A percentile compares a stretch with the other conserved stretches of the same genome.
phyloP scores from a whole-genome alignment of 2,329 filamentous ascomycete genomes.

The Penicillium sp. region DNA sequence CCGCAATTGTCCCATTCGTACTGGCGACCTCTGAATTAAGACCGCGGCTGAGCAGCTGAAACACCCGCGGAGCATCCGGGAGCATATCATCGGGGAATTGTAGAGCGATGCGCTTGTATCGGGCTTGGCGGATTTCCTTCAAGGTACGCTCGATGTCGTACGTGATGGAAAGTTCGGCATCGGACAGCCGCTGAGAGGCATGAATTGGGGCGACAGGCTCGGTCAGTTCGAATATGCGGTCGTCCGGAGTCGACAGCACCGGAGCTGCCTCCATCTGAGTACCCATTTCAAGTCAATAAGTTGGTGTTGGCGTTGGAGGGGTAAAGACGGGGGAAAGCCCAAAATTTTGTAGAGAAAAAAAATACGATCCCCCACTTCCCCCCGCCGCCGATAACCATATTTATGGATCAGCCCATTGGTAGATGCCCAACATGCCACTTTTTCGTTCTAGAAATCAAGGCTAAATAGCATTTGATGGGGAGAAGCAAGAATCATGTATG shows the following conservation, averaged over 20 bases:
- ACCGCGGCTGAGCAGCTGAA: slow-evolving; percentile 61
- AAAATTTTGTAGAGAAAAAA: slow-evolving; percentile 20
- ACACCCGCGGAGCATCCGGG: slow-evolving; percentile 77
- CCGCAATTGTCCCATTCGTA: slow-evolving; percentile 13
- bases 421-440: slow-evolving; percentile 2
- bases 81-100: slow-evolving; percentile 97
- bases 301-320: slow-evolving; percentile 6
- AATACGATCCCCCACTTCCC: slow-evolving; percentile 30
- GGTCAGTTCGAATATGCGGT: slow-evolving; percentile 59
- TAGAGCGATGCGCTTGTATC: slow-evolving; percentile 77
- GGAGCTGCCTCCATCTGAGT: slow-evolving; percentile 49
- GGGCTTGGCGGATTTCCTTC: slow-evolving; percentile 67
- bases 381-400: slow-evolving; percentile 29
- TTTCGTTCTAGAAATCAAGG: neutral
- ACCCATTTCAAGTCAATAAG: slow-evolving; percentile 22
- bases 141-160: slow-evolving; percentile 87
- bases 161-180: slow-evolving; percentile 70
- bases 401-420: slow-evolving; percentile 21
- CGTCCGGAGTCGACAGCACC: slow-evolving; percentile 63
- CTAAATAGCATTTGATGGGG: neutral
- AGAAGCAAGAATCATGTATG: neutral
- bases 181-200: slow-evolving; percentile 44
- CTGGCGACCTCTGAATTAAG: slow-evolving; percentile 37
- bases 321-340: slow-evolving; percentile 11
- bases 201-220: slow-evolving; percentile 41